Base-by-base conservation (phyloP, 306 rosid genomes). In the Purshia tridentata region DNA sequence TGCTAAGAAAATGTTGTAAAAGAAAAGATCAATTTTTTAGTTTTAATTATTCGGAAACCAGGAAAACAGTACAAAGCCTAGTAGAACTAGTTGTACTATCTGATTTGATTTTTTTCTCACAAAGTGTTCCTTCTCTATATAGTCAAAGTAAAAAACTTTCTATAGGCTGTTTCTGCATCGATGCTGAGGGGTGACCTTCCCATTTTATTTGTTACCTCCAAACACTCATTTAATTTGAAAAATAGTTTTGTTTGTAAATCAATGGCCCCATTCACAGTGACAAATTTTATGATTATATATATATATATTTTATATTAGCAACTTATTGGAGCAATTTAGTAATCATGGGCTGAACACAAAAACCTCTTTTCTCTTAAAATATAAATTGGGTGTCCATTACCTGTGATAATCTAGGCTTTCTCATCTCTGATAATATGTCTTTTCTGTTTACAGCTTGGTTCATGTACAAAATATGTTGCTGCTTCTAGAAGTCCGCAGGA, bases 361-460 rank as follows among this genome's bases (percentile, higher is more conserved):
- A 8, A 8, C 18, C 67, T 40, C 6, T 59, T 10, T 52, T 29
- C 35, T 29, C 35, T 15, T 15, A 2, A 13, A 59, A 13, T 1
- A 16, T 5, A 44, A 5, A 9, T 53, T 23, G 4, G 62, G 40
- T 37, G 20, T 44, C 35, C 56, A 15, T 69, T 53, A 5, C 4
- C 46, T 18, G n/a, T 57, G 60, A 14, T 51, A 19, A n/a, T 65
- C 47, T 10, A 20, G 48, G 6, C 61, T 77, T 68, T 59, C 56
- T 20, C 29, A 73, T 69, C 61, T 57, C 74, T 18, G 46, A 42
- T 69, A 59, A 57, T 59, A 55, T 66, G 51, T 64, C 10, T 69
- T 70, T 75, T 49, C 0, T 54, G 51, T 62, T 62, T 80, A 67
- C 91, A 93, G 98, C 60, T 80, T 77, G 78, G 78, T 74, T 86